phyloP scores from a whole-genome alignment of 2,329 filamentous ascomycete genomes.

The Ophiocordyceps robertsii region DNA sequence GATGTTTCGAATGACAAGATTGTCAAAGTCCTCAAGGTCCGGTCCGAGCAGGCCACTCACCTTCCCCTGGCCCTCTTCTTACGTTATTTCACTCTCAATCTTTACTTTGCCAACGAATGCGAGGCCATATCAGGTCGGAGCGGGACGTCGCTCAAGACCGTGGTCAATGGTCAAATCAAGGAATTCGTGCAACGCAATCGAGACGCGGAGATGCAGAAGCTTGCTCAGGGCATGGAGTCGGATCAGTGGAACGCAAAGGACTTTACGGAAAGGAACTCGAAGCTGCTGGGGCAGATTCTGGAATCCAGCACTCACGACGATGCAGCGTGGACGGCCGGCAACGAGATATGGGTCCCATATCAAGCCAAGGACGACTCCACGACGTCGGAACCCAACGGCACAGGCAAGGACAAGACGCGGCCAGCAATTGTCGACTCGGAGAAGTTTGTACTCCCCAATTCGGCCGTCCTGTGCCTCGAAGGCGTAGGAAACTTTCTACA shows the following conservation, averaged over 20 bases:
- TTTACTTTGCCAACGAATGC: slow-evolving; percentile 76
- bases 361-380: slow-evolving; percentile 19
- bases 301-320: slow-evolving; percentile 60
- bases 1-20: slow-evolving; percentile 70
- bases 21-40: slow-evolving; percentile 62
- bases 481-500: slow-evolving; percentile 75
- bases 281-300: slow-evolving; percentile 50
- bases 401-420: slow-evolving; percentile 49
- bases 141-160: slow-evolving; percentile 60
- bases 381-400: slow-evolving; percentile 30
- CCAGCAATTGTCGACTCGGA: slow-evolving; percentile 73
- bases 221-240: slow-evolving; percentile 64
- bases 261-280: slow-evolving; percentile 49
- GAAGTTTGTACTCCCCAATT: slow-evolving; percentile 73
- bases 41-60: slow-evolving; percentile 57
- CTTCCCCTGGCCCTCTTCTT: slow-evolving; percentile 59
- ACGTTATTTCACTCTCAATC: slow-evolving; percentile 69
- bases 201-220: slow-evolving; percentile 58
- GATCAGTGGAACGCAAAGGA: slow-evolving; percentile 72
- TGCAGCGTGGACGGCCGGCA: slow-evolving; percentile 48
- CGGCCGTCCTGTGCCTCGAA: slow-evolving; percentile 66
- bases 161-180: slow-evolving; percentile 71
- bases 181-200: slow-evolving; percentile 63
- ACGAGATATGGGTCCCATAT: slow-evolving; percentile 42
- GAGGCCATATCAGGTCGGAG: slow-evolving; percentile 72